Evolutionary conservation across 768 basidiomycete species (phyloP).

Genomic region (Hypholoma sublateritium): DNA sequence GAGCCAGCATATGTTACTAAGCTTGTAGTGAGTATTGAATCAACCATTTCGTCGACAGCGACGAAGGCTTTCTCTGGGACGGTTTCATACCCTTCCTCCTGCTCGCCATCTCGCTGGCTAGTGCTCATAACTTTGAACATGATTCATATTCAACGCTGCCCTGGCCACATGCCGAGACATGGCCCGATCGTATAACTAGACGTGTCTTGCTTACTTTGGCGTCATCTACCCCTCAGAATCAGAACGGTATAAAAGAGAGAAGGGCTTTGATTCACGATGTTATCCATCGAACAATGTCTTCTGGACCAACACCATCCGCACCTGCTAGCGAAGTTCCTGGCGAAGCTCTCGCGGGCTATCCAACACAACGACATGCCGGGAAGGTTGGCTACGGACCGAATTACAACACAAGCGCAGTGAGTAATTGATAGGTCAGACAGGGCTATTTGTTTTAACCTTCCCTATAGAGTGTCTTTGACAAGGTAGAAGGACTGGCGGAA

Average conservation of each 20-base stretch:
- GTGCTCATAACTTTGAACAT: neutral
- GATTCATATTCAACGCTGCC: neutral
- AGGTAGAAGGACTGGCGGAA: conserved; percentile 31
- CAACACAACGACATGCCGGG: conserved; percentile 38
- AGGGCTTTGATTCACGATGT: neutral
- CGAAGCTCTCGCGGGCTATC: conserved; percentile 20
- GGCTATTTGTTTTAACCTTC: neutral
- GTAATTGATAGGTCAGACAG: conserved; percentile 1
- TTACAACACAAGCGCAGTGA: conserved; percentile 27
- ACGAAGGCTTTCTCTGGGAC: neutral
- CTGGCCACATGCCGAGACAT: neutral
- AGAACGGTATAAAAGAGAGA: too few relatives aligned
- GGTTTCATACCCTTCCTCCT: neutral
- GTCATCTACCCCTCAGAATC: too few relatives aligned
- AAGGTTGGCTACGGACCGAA: conserved; percentile 39
- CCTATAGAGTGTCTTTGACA: conserved; percentile 30
- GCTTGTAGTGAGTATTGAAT: too few relatives aligned
- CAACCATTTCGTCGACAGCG: too few relatives aligned
- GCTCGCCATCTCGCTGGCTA: neutral
- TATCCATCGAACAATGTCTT: neutral
- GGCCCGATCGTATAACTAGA: neutral
- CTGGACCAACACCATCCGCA: conserved; percentile 6
- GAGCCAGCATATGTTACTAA: too few relatives aligned
- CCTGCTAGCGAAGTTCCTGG: conserved; percentile 2
- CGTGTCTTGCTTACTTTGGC: neutral